A percentile compares a stretch with the other conserved stretches of the same genome.
Conservation (phyloP, 306 rosid species). For the apple (Malus domestica) region ASM211411v1 NC_041800.1:8180001-8180500, state of each 20-base stretch:
- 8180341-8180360: not conserved
- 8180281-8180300: conserved; percentile 4
- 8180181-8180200: not conserved
- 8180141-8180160: not conserved
- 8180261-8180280: conserved; percentile 12
- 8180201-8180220: not conserved
- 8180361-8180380: not conserved
- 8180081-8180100: not conserved
- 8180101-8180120: not conserved
- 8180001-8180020: not conserved
- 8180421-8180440: not conserved
- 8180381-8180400: not conserved
- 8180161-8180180: not conserved
- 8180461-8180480: not conserved
- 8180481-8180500: not conserved
- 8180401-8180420: conserved; percentile 4
- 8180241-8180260: not conserved
- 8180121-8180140: not conserved
- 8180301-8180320: not conserved
- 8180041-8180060: not conserved
- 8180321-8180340: not conserved
- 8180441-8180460: not conserved
- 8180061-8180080: not conserved
- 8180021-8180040: conserved; percentile 6
- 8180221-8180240: not conserved